Evolutionary conservation across 2,329 filamentous ascomycete genomes (phyloP), one percentile per base, ranked within the genome.

Genomic region (Xylariaceae sp.): DNA sequence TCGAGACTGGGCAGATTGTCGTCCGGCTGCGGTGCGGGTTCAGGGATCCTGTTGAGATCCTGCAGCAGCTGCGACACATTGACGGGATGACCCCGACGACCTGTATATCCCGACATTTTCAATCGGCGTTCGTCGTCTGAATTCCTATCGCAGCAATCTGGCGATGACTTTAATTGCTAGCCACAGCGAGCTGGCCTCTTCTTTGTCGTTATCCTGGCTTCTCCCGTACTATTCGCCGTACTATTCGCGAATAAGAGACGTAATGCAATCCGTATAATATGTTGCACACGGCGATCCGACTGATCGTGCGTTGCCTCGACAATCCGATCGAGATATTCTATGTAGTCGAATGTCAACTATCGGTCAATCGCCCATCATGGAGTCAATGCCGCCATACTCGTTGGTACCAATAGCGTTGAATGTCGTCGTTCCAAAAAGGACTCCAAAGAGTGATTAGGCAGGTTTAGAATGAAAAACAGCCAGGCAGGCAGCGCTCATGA

Each of bases 61-160:
- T 90, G 88, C 66, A 97, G 82, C 78, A 94, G 96, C 71, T 92
- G 88, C 71, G 91, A 92, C 76, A 96, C 89, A 74, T 96, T 96
- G 71, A 90, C 68, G 65, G 67, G 65, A 51, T 69, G 88, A 68
- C 84, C 89, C 72, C 88, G 86, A 63, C 90, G 88, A 71, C 87
- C 88, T 75, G 82, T 86, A 82, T 86, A 92, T 73, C 58, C 66
- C 53, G 62, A 64, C 64, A 62, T 70, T 48, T 51, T 56, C 39
- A 41, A 58, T 51, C 47, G 39, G 8, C 41, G 15, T n/a, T 41
- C 11, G 39, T 39, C 15, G 18, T 35, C 15, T 44, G 5, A 17
- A 49, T 50, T 23, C 41, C 34, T 37, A 30, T 49, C 53, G 41
- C 56, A 39, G 57, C 51, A 37, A 34, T 17, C 55, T 50, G 13